These are phyloP conservation scores for Corylus americana DNA, from an alignment of 306 rosid genomes.

Conservation along the genomic window DNA sequence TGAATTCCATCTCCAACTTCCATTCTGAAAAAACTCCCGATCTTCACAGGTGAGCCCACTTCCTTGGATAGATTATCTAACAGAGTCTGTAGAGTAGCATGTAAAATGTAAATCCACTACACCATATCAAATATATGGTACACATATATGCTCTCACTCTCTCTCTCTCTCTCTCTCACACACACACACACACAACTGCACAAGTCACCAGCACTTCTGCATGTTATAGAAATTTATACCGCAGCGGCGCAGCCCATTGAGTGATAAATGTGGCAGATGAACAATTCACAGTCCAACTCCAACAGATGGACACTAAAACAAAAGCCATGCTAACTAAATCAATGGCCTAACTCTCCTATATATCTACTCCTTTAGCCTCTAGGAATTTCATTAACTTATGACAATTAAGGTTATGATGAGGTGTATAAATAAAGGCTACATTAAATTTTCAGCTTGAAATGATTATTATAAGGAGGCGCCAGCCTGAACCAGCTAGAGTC, in stretches of 20 bases:
- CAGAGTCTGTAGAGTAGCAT: conserved; percentile 47
- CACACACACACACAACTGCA: background rate
- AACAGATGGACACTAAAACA: background rate
- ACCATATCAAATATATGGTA: background rate
- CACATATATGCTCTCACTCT: conserved; percentile 27
- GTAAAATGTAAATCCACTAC: conserved; percentile 25
- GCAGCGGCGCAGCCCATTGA: background rate
- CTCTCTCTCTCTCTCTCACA: too few relatives aligned
- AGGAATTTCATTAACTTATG: background rate
- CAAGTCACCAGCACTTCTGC: conserved; percentile 1
- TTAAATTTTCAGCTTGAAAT: background rate
- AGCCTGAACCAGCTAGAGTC: background rate
- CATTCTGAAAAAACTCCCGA: conserved; percentile 79
- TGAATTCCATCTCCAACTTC: conserved; percentile 93
- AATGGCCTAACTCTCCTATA: background rate
- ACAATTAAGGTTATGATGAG: background rate
- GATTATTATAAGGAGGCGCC: background rate
- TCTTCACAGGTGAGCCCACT: conserved; percentile 83
- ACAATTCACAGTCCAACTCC: background rate
- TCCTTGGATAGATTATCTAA: conserved; percentile 74
- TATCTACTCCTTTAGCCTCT: background rate
- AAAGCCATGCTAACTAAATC: background rate
- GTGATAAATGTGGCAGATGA: background rate
- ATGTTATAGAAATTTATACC: background rate
- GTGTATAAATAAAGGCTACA: background rate